phyloP scores from a whole-genome alignment of 805 yeast genomes.

The Tetrapisispora pingtungensis region DNA sequence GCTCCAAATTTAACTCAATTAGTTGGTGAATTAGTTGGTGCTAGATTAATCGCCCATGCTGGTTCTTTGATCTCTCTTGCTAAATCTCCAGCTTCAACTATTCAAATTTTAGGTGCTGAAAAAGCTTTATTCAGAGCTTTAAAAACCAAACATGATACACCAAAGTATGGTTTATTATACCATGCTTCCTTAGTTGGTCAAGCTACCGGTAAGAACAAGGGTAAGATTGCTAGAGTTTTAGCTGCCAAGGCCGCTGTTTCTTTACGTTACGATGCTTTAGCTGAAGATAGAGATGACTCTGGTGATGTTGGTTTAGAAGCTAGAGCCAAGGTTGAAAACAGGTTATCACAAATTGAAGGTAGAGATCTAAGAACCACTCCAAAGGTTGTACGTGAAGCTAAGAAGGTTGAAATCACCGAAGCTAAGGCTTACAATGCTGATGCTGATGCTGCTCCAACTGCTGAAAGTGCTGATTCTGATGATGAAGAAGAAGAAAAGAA shows the following conservation, averaged over 20 bases:
- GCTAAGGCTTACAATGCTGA: slow-evolving; percentile 88
- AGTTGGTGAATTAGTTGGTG: slow-evolving; percentile 97
- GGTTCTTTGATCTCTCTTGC: slow-evolving; percentile 92
- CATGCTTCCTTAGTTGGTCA: slow-evolving; percentile 97
- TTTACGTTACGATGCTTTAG: slow-evolving; percentile 88
- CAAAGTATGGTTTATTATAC: slow-evolving; percentile 93
- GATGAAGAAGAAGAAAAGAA: slow-evolving; percentile 30
- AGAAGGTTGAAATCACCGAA: slow-evolving; percentile 78
- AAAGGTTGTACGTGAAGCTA: slow-evolving; percentile 68
- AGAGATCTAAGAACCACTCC: slow-evolving; percentile 89
- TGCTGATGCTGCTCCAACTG: slow-evolving; percentile 57
- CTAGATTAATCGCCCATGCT: slow-evolving; percentile 93
- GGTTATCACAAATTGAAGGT: slow-evolving; percentile 93
- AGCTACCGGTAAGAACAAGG: slow-evolving; percentile 96
- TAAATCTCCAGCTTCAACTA: slow-evolving; percentile 97
- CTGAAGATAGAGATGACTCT: slow-evolving; percentile 93
- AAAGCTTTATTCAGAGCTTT: slow-evolving; percentile 97
- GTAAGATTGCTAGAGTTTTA: slow-evolving; percentile 95
- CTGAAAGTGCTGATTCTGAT: slow-evolving; percentile 31
- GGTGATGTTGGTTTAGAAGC: slow-evolving; percentile 89
- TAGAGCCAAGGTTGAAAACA: slow-evolving; percentile 86
- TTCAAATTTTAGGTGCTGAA: slow-evolving; percentile 97
- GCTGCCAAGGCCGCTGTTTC: slow-evolving; percentile 99
- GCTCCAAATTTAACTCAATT: slow-evolving; percentile 95
- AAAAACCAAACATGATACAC: slow-evolving; percentile 97